Percentiles rank a stretch among this genome's conserved stretches.
Evolutionary conservation across 129 eudicot species (phyloP).

Genomic region (Heracleum sosnowskyi): DNA sequence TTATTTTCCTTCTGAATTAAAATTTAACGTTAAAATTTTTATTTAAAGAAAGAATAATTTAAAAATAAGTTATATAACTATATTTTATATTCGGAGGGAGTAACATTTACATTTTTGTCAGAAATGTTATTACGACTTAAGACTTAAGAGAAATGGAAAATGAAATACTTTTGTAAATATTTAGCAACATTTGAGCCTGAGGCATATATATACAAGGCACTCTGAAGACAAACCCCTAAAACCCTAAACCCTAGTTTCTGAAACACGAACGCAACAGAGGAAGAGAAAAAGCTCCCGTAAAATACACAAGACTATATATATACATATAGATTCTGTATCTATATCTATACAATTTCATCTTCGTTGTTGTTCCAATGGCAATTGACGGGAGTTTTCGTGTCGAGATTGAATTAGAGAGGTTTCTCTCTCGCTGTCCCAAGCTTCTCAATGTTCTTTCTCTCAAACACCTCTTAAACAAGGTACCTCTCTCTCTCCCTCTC

Average conservation of each 20-base stretch:
- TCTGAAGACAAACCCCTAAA: neutral
- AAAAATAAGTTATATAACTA: too few relatives aligned
- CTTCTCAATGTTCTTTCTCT: slow-evolving; percentile 31
- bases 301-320: neutral
- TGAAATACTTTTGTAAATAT: too few relatives aligned
- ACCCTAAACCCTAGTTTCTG: slow-evolving; percentile 5
- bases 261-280: neutral
- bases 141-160: too few relatives aligned
- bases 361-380: slow-evolving; percentile 31
- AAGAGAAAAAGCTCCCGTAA: slow-evolving; percentile 1
- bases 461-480: slow-evolving; percentile 42
- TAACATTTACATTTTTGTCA: too few relatives aligned
- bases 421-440: slow-evolving; percentile 57
- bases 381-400: slow-evolving; percentile 65
- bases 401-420: slow-evolving; percentile 50
- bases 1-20: too few relatives aligned
- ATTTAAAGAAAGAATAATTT: too few relatives aligned
- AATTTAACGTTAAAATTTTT: too few relatives aligned
- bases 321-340: neutral
- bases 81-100: too few relatives aligned
- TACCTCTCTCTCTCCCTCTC: slow-evolving; percentile 13
- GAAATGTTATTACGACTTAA: too few relatives aligned
- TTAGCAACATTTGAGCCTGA: neutral
- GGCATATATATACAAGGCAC: neutral
- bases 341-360: neutral